Evolutionary conservation across 306 rosid species (phyloP).

Genomic region (Citrullus colocynthis): DNA sequence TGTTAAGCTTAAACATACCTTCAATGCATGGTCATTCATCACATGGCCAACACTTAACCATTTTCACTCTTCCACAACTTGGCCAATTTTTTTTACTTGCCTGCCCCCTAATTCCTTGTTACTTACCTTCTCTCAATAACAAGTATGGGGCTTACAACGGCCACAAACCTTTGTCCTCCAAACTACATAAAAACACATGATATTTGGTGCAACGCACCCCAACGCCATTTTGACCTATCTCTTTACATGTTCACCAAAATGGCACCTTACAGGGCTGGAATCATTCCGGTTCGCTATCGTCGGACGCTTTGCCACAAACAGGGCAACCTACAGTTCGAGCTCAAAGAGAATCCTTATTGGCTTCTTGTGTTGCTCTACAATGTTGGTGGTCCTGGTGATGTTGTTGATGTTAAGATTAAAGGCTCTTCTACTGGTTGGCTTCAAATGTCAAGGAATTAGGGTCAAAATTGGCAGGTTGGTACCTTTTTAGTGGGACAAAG

Average conservation of each 20-base stretch:
- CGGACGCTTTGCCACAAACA: slow-evolving; percentile 17
- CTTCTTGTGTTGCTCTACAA: slow-evolving; percentile 26
- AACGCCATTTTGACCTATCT: slow-evolving; percentile 47
- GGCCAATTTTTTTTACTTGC: no score
- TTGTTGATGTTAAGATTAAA: slow-evolving; percentile 15
- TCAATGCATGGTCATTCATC: no score
- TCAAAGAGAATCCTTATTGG: slow-evolving; percentile 39
- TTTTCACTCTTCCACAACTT: no score
- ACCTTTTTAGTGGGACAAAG: slow-evolving; percentile 23
- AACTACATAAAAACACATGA: slow-evolving; percentile 9
- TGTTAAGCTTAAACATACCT: no score
- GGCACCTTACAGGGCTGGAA: slow-evolving; percentile 34
- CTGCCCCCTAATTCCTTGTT: no score
- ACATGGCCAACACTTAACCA: no score
- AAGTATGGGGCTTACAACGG: no score
- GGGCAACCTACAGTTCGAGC: slow-evolving; percentile 40
- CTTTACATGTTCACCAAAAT: slow-evolving; percentile 43
- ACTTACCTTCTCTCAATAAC: no score
- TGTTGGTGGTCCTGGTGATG: slow-evolving; percentile 46
- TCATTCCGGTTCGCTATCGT: slow-evolving; percentile 34
- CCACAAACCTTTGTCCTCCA: slow-evolving; percentile 64
- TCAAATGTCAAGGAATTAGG: slow-evolving; percentile 44
- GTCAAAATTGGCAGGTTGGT: slow-evolving; percentile 30
- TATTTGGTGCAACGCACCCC: slow-evolving; percentile 70
- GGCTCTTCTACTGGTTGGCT: slow-evolving; percentile 27